A percentile compares a stretch with the other conserved stretches of the same genome.
Conservation (phyloP, 2,329 filamentous ascomycete species). For the Microsporum audouinii region DNA sequence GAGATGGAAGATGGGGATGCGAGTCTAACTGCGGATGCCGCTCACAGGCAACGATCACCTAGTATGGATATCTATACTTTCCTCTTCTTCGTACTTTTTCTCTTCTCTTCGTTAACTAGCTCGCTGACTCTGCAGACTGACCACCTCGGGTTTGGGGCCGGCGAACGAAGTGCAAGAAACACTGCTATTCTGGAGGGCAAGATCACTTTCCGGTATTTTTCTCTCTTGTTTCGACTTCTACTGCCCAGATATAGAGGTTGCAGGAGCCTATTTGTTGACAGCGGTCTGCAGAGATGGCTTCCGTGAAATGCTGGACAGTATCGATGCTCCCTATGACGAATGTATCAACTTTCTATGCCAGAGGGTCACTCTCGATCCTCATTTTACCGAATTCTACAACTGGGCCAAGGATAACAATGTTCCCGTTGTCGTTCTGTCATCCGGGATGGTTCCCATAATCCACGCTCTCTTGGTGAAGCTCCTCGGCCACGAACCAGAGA, state of each 20-base stretch:
- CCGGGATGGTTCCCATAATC: constrained; percentile 89
- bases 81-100: neutral
- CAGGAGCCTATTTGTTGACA: neutral
- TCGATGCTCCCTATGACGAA: constrained; percentile 66
- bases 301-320: constrained; percentile 80
- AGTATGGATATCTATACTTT: constrained; percentile 27
- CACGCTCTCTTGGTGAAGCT: constrained; percentile 67
- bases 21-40: neutral
- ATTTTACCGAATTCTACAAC: constrained; percentile 76
- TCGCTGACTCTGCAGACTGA: constrained; percentile 53
- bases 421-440: constrained; percentile 81
- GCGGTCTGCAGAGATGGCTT: constrained; percentile 54
- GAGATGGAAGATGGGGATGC: neutral
- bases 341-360: constrained; percentile 67
- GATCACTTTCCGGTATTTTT: constrained; percentile 55
- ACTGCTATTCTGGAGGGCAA: constrained; percentile 60
- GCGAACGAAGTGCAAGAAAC: constrained; percentile 61
- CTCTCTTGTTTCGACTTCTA: neutral
- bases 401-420: constrained; percentile 75
- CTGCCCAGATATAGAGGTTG: neutral
- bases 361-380: constrained; percentile 79
- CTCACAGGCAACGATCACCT: constrained; percentile 53
- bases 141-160: constrained; percentile 71
- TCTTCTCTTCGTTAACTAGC: neutral
- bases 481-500: constrained; percentile 62